phyloP scores from a whole-genome alignment of 192 early-diverging fungal genomes.

The Phlyctochytrium arcticum region DNA sequence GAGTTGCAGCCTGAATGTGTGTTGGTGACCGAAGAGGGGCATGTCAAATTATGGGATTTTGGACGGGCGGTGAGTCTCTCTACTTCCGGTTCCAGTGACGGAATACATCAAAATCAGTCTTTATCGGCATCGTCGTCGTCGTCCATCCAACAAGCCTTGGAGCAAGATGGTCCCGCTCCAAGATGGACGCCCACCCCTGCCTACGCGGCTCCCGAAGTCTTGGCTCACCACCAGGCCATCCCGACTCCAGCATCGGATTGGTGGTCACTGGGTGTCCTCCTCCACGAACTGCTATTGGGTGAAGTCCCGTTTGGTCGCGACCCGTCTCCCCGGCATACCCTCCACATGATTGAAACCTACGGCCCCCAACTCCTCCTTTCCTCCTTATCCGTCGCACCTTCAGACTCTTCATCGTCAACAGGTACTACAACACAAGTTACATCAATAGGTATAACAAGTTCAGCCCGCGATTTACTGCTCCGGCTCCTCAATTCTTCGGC shows the following conservation, averaged over 20 bases:
- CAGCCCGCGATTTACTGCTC: not conserved
- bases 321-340: not conserved
- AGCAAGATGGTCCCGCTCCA: not conserved
- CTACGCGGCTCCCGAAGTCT: slow-evolving; percentile 65
- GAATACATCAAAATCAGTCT: slow-evolving; percentile 20
- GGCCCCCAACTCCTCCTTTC: not conserved
- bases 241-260: slow-evolving; percentile 20
- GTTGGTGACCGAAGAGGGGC: slow-evolving; percentile 65
- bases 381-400: not conserved
- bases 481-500: not conserved
- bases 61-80: slow-evolving; percentile 66
- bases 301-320: not conserved
- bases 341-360: not conserved
- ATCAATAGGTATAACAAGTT: not conserved
- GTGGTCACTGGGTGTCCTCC: slow-evolving; percentile 33
- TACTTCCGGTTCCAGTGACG: not conserved
- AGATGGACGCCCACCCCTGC: slow-evolving; percentile 17
- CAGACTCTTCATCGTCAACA: too few species aligned
- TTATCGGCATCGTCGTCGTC: slow-evolving; percentile 35
- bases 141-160: slow-evolving; percentile 16
- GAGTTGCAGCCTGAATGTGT: slow-evolving; percentile 93
- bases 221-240: slow-evolving; percentile 5
- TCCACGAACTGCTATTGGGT: slow-evolving; percentile 2
- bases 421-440: not conserved
- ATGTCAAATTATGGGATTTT: slow-evolving; percentile 87